phyloP scores from a whole-genome alignment of 75 land plant genomes.

The Pinus albicaulis region DNA sequence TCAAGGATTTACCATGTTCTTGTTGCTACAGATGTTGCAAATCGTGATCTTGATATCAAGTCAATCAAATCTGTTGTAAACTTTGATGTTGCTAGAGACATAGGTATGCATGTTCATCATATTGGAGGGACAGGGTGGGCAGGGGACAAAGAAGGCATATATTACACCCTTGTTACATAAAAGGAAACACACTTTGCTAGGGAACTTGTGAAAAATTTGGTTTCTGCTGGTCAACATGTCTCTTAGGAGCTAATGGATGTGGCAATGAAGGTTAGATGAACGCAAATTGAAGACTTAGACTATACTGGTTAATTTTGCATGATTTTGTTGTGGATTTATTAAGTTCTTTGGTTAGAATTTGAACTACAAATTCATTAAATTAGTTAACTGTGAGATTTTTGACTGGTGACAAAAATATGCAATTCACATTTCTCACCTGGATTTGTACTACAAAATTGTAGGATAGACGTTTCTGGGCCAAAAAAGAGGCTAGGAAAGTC shows the following conservation, averaged over 20 bases:
- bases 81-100: constrained; percentile 93
- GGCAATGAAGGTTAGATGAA: constrained; percentile 87
- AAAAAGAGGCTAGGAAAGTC: constrained; percentile 84
- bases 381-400: not conserved
- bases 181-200: constrained; percentile 97
- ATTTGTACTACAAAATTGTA: constrained; percentile 20
- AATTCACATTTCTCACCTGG: not conserved
- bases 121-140: constrained; percentile 99
- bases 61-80: constrained; percentile 98
- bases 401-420: not conserved
- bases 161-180: constrained; percentile 87
- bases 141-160: constrained; percentile 96
- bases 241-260: constrained; percentile 89
- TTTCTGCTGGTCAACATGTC: constrained; percentile 97
- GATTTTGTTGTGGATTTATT: not conserved
- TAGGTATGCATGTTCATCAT: constrained; percentile 98
- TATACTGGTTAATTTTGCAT: not conserved
- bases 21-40: constrained; percentile 98
- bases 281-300: not conserved
- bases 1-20: constrained; percentile 86
- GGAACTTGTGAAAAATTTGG: constrained; percentile 83
- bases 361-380: not conserved
- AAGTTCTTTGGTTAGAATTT: not conserved
- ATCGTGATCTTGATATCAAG: constrained; percentile 96
- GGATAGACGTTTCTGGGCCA: constrained; percentile 95